These are phyloP conservation scores for Malus sieversii DNA, from an alignment of 306 rosid species.

Conservation along the genomic window DNA sequence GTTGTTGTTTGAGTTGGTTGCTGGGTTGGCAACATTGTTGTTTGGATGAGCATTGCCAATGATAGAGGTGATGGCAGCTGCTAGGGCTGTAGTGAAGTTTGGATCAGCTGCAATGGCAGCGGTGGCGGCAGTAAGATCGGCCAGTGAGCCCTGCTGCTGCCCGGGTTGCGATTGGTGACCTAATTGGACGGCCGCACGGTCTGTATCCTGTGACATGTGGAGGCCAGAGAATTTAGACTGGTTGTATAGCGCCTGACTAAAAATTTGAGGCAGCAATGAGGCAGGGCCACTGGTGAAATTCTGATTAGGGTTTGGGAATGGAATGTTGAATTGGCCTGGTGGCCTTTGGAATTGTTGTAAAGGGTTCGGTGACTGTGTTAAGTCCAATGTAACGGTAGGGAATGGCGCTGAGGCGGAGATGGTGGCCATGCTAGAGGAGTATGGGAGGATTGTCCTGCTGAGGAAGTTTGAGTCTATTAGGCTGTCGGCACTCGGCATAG, in stretches of 20 bases:
- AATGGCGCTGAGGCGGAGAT: conserved; percentile 87
- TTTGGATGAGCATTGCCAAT: conserved; percentile 40
- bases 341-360: conserved; percentile 41
- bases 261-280: conserved; percentile 47
- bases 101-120: conserved; percentile 77
- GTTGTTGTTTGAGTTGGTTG: conserved; percentile 16
- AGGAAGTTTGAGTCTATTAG: conserved; percentile 50
- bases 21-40: conserved; percentile 12
- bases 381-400: conserved; percentile 81
- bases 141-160: conserved; percentile 26
- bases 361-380: conserved; percentile 58
- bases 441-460: conserved; percentile 48
- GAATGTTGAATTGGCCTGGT: conserved; percentile 31
- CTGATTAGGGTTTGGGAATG: conserved; percentile 34
- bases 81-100: conserved; percentile 56
- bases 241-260: conserved; percentile 47
- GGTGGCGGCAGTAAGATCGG: conserved; percentile 48
- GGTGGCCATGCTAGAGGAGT: conserved; percentile 71
- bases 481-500: conserved; percentile 65
- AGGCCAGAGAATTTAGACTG: conserved; percentile 65
- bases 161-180: conserved; percentile 9
- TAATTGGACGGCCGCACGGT: not conserved
- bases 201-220: conserved; percentile 42
- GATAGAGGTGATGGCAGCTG: conserved; percentile 55
- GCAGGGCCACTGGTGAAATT: conserved; percentile 17